phyloP scores from a whole-genome alignment of 1,284 basidiomycete species.

The Phlebopus sp. region DNA sequence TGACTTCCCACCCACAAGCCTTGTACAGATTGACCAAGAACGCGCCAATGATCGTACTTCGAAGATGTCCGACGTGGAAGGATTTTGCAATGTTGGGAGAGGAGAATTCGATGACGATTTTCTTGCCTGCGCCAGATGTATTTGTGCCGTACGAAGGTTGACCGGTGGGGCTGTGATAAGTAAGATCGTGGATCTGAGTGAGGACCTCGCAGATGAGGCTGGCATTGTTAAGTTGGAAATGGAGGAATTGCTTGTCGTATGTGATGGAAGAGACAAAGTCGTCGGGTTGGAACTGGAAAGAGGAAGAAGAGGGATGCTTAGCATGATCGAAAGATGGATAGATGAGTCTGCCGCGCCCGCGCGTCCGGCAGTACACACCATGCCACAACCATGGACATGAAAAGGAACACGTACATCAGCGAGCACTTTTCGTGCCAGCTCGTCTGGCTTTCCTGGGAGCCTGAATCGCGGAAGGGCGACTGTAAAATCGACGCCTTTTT shows the following conservation, averaged over 20 bases:
- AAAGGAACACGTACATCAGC: constrained; percentile 55
- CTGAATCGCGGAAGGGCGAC: constrained; percentile 91
- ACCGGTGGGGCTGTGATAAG: constrained; percentile 53
- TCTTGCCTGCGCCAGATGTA: constrained; percentile 76
- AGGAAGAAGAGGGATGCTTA: background rate
- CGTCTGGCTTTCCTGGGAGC: constrained; percentile 80
- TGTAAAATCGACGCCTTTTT: constrained; percentile 91
- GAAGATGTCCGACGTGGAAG: constrained; percentile 96
- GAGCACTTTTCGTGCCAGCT: constrained; percentile 73
- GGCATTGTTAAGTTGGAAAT: constrained; percentile 72
- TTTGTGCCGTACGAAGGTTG: constrained; percentile 74
- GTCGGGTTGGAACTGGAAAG: constrained; percentile 61
- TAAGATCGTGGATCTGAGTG: constrained; percentile 76
- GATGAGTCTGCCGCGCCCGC: background rate
- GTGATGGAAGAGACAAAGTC: constrained; percentile 65
- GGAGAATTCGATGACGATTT: constrained; percentile 84
- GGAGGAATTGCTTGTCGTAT: constrained; percentile 78
- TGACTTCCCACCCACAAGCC: constrained; percentile 90
- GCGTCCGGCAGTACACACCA: background rate
- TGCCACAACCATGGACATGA: background rate
- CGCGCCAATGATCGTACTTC: constrained; percentile 96
- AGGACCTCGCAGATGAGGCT: constrained; percentile 79
- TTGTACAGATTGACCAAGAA: constrained; percentile 93
- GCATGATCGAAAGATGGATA: background rate
- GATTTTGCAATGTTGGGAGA: constrained; percentile 98